These are phyloP conservation scores for Poronia punctata DNA, from an alignment of 495 filamentous ascomycete species.

Conservation along the genomic window DNA sequence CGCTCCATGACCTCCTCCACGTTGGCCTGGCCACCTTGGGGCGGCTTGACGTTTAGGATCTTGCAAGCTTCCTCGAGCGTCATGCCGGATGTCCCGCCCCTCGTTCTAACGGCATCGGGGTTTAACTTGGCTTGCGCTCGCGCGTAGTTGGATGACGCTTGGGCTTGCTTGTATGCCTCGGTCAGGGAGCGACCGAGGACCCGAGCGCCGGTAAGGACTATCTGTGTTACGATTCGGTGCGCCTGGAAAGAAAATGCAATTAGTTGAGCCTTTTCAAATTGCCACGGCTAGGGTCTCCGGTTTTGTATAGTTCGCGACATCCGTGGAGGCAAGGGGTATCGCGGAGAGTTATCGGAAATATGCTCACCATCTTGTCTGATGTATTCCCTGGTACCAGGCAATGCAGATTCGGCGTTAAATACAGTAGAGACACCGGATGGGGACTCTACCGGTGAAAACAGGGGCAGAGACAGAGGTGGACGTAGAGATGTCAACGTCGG, in stretches of 20 bases:
- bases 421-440: not conserved
- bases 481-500: slow-evolving; percentile 6
- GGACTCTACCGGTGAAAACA: not conserved
- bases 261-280: too few relatives aligned
- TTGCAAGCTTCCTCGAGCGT: slow-evolving; percentile 95
- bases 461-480: too few relatives aligned
- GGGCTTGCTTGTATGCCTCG: slow-evolving; percentile 86
- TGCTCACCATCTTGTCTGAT: slow-evolving; percentile 10
- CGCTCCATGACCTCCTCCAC: slow-evolving; percentile 71
- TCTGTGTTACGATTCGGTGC: slow-evolving; percentile 89
- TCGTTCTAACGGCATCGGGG: slow-evolving; percentile 31
- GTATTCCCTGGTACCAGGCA: not conserved
- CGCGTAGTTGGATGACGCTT: slow-evolving; percentile 75
- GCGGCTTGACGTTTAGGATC: slow-evolving; percentile 92
- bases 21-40: slow-evolving; percentile 66
- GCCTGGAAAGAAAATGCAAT: too few relatives aligned
- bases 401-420: not conserved
- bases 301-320: too few relatives aligned
- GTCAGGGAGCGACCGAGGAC: slow-evolving; percentile 89
- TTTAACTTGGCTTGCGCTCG: slow-evolving; percentile 52
- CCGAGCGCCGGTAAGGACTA: slow-evolving; percentile 80
- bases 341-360: not conserved
- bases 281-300: too few relatives aligned
- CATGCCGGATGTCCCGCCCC: slow-evolving; percentile 57
- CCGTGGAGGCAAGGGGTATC: slow-evolving; percentile 6